Evolutionary conservation across 1,139 yeast genomes (phyloP).

Genomic region (Geotrichum phurueaensis): DNA sequence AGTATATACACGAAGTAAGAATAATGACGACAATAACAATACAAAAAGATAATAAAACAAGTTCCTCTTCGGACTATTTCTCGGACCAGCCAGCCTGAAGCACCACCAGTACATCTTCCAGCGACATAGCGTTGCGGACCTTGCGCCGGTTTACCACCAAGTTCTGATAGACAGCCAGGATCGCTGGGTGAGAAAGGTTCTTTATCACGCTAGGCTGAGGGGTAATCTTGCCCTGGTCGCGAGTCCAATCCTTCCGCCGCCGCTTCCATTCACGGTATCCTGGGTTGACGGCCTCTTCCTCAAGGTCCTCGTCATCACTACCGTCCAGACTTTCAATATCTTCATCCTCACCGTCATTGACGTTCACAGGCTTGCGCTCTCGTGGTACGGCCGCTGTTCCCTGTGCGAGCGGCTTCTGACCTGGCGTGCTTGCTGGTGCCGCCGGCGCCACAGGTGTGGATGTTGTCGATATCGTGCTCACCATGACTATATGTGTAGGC

Average conservation of each 20-base stretch:
- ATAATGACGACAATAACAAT: not conserved
- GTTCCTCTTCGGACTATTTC: not conserved
- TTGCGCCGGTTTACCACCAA: conserved; percentile 48
- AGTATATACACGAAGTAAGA: not conserved
- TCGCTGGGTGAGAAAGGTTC: conserved; percentile 30
- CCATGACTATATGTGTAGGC: not conserved
- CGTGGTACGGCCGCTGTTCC: not conserved
- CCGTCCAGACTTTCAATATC: conserved; percentile 7
- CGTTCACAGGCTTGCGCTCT: conserved; percentile 3
- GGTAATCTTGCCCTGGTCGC: conserved; percentile 1
- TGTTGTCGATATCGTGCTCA: not conserved
- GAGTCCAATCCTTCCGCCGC: conserved; percentile 29
- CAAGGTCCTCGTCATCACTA: conserved; percentile 20
- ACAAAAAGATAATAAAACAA: not conserved
- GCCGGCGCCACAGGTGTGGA: not conserved
- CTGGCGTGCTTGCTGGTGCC: not conserved
- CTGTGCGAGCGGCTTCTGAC: not conserved
- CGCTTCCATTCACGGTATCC: conserved; percentile 32
- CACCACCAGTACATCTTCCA: conserved; percentile 47
- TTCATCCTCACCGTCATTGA: not conserved
- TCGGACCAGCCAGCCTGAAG: conserved; percentile 55
- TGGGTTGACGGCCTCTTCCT: conserved; percentile 28
- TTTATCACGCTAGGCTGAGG: conserved; percentile 17
- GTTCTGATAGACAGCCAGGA: conserved; percentile 42
- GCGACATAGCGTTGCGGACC: conserved; percentile 48